A percentile compares a stretch with the other conserved stretches of the same genome.
These are phyloP conservation scores for Dalbergia cultrata DNA, from an alignment of 306 rosid genomes.

Conservation along the genomic window DNA sequence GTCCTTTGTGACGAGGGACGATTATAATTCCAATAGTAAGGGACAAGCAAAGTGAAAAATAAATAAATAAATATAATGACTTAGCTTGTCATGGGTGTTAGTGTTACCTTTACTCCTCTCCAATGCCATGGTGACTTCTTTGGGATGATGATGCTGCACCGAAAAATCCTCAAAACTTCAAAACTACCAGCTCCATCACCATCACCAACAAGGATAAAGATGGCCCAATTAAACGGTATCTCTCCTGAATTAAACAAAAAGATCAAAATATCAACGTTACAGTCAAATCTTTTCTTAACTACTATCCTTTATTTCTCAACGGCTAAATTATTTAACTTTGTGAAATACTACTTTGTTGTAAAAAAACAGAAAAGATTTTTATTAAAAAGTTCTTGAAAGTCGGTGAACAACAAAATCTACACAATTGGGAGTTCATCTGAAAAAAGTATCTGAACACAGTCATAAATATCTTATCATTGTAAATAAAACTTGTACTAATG, in stretches of 20 bases:
- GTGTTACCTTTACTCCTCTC: conserved; percentile 55
- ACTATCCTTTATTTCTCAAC: neutral
- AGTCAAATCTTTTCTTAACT: neutral
- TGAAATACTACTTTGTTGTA: neutral
- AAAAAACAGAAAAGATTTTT: neutral
- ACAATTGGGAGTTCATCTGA: neutral
- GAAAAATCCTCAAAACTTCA: conserved; percentile 48
- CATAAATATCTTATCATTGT: neutral
- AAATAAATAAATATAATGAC: neutral
- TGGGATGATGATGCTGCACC: conserved; percentile 22
- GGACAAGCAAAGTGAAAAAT: conserved; percentile 61
- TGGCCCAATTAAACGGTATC: conserved; percentile 42
- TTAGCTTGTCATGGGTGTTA: conserved; percentile 35
- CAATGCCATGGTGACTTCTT: conserved; percentile 36
- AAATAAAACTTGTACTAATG: neutral
- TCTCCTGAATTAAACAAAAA: conserved; percentile 56
- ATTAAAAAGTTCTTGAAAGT: neutral
- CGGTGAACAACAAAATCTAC: too few relatives aligned
- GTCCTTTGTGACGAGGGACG: conserved; percentile 11
- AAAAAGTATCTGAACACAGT: neutral
- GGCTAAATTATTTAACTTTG: neutral
- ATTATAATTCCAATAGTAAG: conserved; percentile 48
- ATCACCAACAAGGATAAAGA: conserved; percentile 43
- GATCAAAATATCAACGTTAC: neutral
- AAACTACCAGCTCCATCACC: conserved; percentile 48